Conservation (phyloP, 768 basidiomycete species). For the Pisolithus sp. region DNA sequence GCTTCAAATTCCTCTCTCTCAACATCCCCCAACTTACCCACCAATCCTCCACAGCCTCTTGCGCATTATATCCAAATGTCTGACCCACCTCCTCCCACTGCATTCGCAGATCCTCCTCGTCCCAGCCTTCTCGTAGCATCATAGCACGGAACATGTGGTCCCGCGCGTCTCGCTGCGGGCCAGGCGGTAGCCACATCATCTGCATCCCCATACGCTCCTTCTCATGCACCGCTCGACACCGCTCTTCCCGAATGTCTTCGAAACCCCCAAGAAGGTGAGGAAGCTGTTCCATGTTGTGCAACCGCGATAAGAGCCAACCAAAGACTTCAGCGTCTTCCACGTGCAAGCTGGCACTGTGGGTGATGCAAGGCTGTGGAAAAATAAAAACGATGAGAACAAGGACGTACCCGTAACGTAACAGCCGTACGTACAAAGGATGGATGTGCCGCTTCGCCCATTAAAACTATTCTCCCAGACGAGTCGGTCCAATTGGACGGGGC, state of each 20-base stretch:
- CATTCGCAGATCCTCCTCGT: constrained; percentile 38
- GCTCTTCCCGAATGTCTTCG: constrained; percentile 47
- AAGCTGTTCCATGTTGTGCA: constrained; percentile 27
- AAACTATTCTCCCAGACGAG: constrained; percentile 38
- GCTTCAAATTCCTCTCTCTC: constrained; percentile 25
- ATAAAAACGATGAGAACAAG: constrained; percentile 1
- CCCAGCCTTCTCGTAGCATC: constrained; percentile 28
- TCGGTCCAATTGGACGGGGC: constrained; percentile 40
- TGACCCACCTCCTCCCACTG: constrained; percentile 48
- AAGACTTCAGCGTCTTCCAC: constrained; percentile 26
- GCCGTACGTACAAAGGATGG: constrained; percentile 38
- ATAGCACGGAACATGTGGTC: constrained; percentile 1
- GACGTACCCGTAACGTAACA: not conserved
- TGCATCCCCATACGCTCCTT: constrained; percentile 37
- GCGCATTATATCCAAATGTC: constrained; percentile 43
- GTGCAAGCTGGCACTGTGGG: constrained; percentile 25
- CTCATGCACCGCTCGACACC: constrained; percentile 32
- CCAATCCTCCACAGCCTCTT: constrained; percentile 52
- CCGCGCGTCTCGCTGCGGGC: too few species aligned
- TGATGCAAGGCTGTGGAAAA: constrained; percentile 39
- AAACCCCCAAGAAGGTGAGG: constrained; percentile 40
- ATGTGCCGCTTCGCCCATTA: constrained; percentile 54
- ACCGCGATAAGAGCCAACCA: constrained; percentile 30
- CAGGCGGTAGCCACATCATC: constrained; percentile 28
- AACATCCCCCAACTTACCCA: constrained; percentile 50